Evolutionary conservation across 495 filamentous ascomycete species (phyloP).

Genomic region (Lineolata rhizophorae): DNA sequence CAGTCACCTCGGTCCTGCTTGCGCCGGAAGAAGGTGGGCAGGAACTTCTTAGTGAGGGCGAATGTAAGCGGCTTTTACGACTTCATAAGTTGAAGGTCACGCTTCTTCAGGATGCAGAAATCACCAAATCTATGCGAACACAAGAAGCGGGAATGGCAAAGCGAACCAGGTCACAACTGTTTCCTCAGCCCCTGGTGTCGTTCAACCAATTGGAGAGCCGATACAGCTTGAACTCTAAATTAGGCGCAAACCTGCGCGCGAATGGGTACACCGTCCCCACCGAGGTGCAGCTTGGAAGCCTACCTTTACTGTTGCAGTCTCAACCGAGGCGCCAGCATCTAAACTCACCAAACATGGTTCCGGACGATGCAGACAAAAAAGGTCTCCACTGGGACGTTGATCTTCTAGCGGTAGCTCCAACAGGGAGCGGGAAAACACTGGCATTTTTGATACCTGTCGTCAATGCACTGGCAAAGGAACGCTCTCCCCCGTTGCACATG

Average conservation of each 20-base stretch:
- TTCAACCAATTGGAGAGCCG: conserved; percentile 47
- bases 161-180: conserved; percentile 33
- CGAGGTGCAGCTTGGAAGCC: conserved; percentile 72
- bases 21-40: too few relatives aligned
- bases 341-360: not conserved
- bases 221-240: conserved; percentile 45
- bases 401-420: conserved; percentile 75
- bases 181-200: conserved; percentile 52
- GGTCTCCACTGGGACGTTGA: conserved; percentile 23
- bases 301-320: conserved; percentile 48
- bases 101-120: conserved; percentile 24
- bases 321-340: not conserved
- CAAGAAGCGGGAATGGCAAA: conserved; percentile 19
- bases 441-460: conserved; percentile 77
- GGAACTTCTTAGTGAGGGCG: conserved; percentile 12
- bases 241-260: conserved; percentile 56
- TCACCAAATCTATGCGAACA: conserved; percentile 1
- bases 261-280: conserved; percentile 78
- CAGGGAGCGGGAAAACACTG: conserved; percentile 92
- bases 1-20: too few relatives aligned
- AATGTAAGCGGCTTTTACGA: conserved; percentile 51
- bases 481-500: conserved; percentile 12
- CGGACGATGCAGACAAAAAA: not conserved
- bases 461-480: conserved; percentile 39
- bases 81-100: conserved; percentile 77